Base-by-base conservation (phyloP, 352 stramenopile genomes). In the Phytopythium boreale region DNA sequence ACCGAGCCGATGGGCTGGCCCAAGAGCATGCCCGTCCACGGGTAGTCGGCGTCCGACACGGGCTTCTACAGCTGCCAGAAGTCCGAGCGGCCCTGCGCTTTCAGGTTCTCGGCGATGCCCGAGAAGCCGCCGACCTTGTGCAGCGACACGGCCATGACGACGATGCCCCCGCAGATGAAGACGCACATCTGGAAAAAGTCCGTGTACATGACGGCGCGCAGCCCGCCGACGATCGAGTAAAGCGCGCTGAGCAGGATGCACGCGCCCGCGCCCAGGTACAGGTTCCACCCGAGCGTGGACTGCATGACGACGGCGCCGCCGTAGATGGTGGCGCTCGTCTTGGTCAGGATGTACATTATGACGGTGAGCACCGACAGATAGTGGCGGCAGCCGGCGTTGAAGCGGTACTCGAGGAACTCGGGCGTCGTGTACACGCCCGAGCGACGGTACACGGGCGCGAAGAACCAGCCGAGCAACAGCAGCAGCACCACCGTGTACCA, bases 121-220 rank as follows among this genome's bases (percentile, higher is more conserved):
- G 66, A 50, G 44, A 86, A 84, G 46, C 80, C 80, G 24, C 80
- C 82, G n/a, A 87, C 77, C 43, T 85, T 68, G 66, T 78, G 73
- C 34, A 84, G 63, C 43, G 77, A 86, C 58, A 75, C 80, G 27
- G 66, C 47, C 60, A 88, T 80, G 27, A 90, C 76, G 11, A 88
- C 71, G n/a, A 89, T 61, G 2, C 81, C 79, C 56, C 81, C 81
- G 4, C 75, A 59, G 19, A 84, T 78, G 56, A 90, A 87, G 55
- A 88, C 77, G 57, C 77, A 82, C 72, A 85, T 89, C 56, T 90
- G 79, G 64, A 89, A 84, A 34, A 87, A 43, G 56, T 90, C 81
- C 17, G 81, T 89, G 73, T 89, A 89, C 72, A 89, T 89, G 27
- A 90, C 79, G 37, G 81, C 81, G 29, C 79, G 76, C 17, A 90